A percentile compares a stretch with the other conserved stretches of the same genome.
phyloP scores from a whole-genome alignment of 2,329 filamentous ascomycete species.

The Rhinocladiella similis region DNA sequence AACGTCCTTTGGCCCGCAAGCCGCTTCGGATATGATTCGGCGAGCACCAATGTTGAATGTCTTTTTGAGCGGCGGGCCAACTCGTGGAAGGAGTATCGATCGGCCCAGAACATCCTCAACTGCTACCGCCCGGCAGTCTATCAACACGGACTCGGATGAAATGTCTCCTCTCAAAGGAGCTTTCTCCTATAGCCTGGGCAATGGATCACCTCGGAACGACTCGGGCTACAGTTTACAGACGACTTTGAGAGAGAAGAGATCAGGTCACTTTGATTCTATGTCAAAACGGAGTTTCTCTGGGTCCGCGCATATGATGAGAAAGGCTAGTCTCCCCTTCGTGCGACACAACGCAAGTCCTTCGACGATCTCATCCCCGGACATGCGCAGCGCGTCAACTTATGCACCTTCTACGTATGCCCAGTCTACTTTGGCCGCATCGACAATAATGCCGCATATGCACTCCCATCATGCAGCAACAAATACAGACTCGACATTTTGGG shows the following conservation, averaged over 20 bases:
- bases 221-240: slow-evolving; percentile 85
- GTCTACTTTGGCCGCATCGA: slow-evolving; percentile 52
- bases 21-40: slow-evolving; percentile 48
- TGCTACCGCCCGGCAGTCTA: slow-evolving; percentile 53
- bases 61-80: slow-evolving; percentile 72
- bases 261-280: slow-evolving; percentile 80
- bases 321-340: slow-evolving; percentile 70
- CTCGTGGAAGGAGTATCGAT: slow-evolving; percentile 33
- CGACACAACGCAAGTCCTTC: slow-evolving; percentile 54
- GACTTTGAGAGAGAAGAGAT: slow-evolving; percentile 89
- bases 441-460: slow-evolving; percentile 47
- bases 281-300: slow-evolving; percentile 90
- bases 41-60: slow-evolving; percentile 82
- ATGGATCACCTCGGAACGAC: slow-evolving; percentile 83
- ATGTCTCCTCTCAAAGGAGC: slow-evolving; percentile 73
- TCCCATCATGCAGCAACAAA: slow-evolving; percentile 38
- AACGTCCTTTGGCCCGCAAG: slow-evolving; percentile 74
- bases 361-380: slow-evolving; percentile 45
- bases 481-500: slow-evolving; percentile 44
- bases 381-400: slow-evolving; percentile 47
- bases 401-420: slow-evolving; percentile 52
- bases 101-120: slow-evolving; percentile 73
- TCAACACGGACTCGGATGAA: slow-evolving; percentile 55
- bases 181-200: slow-evolving; percentile 74
- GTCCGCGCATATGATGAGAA: slow-evolving; percentile 41